Conservation (phyloP, 176 grass and related monocot genomes). For the Pontederia paniculata region DNA sequence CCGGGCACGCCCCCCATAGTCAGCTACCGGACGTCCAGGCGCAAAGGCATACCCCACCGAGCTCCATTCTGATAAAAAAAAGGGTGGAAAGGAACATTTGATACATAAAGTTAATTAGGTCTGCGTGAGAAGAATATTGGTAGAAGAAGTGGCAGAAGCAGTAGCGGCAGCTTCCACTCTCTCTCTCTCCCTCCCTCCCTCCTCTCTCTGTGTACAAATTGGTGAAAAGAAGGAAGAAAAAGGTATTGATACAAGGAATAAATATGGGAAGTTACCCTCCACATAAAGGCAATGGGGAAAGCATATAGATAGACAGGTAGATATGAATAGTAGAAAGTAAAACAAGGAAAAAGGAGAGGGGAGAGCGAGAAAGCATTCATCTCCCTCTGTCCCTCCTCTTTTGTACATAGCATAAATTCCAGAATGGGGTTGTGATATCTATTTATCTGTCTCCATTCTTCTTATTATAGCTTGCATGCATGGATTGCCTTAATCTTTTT, state of each 20-base stretch:
- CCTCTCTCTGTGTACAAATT: neutral
- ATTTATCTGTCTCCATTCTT: too few relatives aligned
- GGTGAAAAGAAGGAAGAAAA: neutral
- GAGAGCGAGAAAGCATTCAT: neutral
- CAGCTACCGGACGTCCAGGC: slow-evolving; percentile 30
- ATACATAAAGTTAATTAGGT: neutral
- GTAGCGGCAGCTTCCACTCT: too few relatives aligned
- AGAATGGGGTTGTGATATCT: too few relatives aligned
- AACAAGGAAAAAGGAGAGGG: too few relatives aligned
- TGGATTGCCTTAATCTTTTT: too few relatives aligned
- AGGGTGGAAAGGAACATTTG: neutral
- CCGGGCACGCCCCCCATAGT: slow-evolving; percentile 35
- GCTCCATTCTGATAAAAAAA: slow-evolving; percentile 27
- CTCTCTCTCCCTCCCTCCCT: too few relatives aligned
- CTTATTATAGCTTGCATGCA: too few relatives aligned
- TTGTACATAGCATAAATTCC: neutral
- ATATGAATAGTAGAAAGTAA: neutral
- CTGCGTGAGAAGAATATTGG: too few relatives aligned
- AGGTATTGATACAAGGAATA: neutral
- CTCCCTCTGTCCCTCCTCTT: neutral
- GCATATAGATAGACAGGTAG: neutral
- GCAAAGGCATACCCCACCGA: slow-evolving; percentile 36
- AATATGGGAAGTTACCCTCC: slow-evolving; percentile 8
- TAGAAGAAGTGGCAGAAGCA: too few relatives aligned
- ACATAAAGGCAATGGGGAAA: neutral